These are phyloP conservation scores for Teunomyces pallodes DNA, from an alignment of 805 yeast genomes.

Conservation along the genomic window DNA sequence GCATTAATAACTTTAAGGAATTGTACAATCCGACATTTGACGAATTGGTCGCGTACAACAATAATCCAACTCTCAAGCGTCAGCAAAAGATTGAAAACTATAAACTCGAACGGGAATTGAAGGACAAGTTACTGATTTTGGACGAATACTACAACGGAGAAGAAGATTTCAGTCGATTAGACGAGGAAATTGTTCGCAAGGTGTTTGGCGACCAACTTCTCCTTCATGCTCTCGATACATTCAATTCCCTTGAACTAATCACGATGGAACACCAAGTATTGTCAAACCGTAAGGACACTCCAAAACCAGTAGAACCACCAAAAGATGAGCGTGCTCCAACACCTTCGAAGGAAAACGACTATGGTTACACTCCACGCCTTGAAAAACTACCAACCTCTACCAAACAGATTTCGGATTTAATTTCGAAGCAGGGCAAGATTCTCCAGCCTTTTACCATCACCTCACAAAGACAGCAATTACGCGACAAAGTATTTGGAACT, in stretches of 20 bases:
- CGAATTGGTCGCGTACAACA: slow-evolving; percentile 22
- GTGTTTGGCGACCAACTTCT: slow-evolving; percentile 56
- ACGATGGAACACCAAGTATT: slow-evolving; percentile 68
- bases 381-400: slow-evolving; percentile 40
- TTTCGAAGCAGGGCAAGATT: slow-evolving; percentile 74
- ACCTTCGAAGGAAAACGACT: slow-evolving; percentile 18
- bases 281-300: slow-evolving; percentile 27
- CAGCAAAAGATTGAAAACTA: slow-evolving; percentile 70
- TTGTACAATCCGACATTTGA: slow-evolving; percentile 41
- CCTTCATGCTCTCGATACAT: slow-evolving; percentile 50
- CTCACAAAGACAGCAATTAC: slow-evolving; percentile 50
- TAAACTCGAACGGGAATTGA: slow-evolving; percentile 57
- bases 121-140: slow-evolving; percentile 41
- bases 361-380: slow-evolving; percentile 62
- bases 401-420: slow-evolving; percentile 31
- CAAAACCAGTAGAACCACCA: slow-evolving; percentile 10
- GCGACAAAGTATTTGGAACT: slow-evolving; percentile 74
- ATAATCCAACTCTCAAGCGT: slow-evolving; percentile 49
- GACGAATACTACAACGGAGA: slow-evolving; percentile 22
- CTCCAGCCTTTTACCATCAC: slow-evolving; percentile 80
- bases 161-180: slow-evolving; percentile 35
- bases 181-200: slow-evolving; percentile 63
- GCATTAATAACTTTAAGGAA: slow-evolving; percentile 39
- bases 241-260: slow-evolving; percentile 55
- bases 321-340: slow-evolving; percentile 10